A percentile compares a stretch with the other conserved stretches of the same genome.
phyloP scores from a whole-genome alignment of 108 stramenopile genomes.

The Skeletonema marinoi region DNA sequence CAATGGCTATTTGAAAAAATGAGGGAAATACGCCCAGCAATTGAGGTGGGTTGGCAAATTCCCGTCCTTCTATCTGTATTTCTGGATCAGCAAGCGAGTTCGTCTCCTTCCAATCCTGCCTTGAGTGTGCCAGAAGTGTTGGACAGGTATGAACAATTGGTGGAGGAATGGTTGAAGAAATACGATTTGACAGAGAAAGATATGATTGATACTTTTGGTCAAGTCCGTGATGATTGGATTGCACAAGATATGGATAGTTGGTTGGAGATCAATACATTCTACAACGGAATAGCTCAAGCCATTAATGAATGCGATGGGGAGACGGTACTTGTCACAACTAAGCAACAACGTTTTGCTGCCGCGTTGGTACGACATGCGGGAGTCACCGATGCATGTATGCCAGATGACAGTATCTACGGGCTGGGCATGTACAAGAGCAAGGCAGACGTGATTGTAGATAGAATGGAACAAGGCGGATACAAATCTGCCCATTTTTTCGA shows the following conservation, averaged over 20 bases:
- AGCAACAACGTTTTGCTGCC: conserved; percentile 48
- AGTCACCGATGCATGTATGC: conserved; percentile 16
- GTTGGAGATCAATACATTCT: conserved; percentile 46
- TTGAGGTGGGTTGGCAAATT: conserved; percentile 50
- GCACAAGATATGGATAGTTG: conserved; percentile 31
- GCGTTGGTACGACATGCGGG: conserved; percentile 40
- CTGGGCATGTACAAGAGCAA: conserved; percentile 48
- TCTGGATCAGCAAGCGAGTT: conserved; percentile 17
- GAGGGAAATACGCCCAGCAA: conserved; percentile 48
- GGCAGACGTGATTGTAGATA: conserved; percentile 41
- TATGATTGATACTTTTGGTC: conserved; percentile 45
- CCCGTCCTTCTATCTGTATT: conserved; percentile 40
- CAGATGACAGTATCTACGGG: conserved; percentile 41
- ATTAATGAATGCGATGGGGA: conserved; percentile 35
- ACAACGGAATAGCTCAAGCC: conserved; percentile 25
- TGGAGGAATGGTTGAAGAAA: conserved; percentile 17
- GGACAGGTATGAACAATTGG: conserved; percentile 29
- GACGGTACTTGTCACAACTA: conserved; percentile 38
- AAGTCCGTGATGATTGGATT: conserved; percentile 46
- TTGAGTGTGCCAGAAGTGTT: conserved; percentile 38
- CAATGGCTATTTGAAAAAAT: conserved; percentile 49
- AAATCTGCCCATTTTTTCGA: conserved; percentile 41
- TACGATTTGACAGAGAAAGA: conserved; percentile 27
- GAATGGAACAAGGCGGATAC: conserved; percentile 12
- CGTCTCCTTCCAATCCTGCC: conserved; percentile 23